Base-by-base conservation (phyloP, 306 rosid genomes). In the Pterocarpus macrocarpus region DNA sequence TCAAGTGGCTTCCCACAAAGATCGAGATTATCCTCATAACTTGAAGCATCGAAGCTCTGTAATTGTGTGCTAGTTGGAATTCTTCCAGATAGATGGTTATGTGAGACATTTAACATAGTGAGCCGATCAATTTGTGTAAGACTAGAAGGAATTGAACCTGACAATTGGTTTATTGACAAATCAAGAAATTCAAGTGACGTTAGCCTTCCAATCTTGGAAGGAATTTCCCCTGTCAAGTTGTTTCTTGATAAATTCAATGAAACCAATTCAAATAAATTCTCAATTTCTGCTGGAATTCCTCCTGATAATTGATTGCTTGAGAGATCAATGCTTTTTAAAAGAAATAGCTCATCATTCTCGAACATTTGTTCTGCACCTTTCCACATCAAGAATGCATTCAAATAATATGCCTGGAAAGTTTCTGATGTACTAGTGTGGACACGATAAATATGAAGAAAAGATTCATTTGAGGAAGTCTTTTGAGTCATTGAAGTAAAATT, bases 61-160 rank as follows among this genome's bases (percentile, higher is more conserved):
- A 80, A 15, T 5, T 80, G 83, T 2, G 83, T 70, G 65, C 78
- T 8, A 2, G 2, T 71, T 22, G 83, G 78, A 43, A 80, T 80
- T 28, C 7, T 9, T 12, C 83, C 83, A 17, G 73, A 80, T 14
- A 71, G 9, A 3, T 61, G 3, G 4, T 80, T 80, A 9, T 71
- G 41, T 35, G 78, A 69, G 47, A 79, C 4, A 79, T 79, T 63
- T 43, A 79, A 69, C 76, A 69, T 43, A 0, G 82, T 0, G 14
- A 80, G 78, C 9, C 71, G 64, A 16, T 62, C 56, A 33, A 71
- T 70, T 7, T 9, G 16, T 2, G 73, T 7, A 22, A 80, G 77
- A 53, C 72, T 71, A 32, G 61, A 78, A 61, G 83, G 83, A 49
- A 80, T 80, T 17, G 71, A 38, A 10, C 82, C 82, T n/a, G 0